Evolutionary conservation across 208 protist genomes (phyloP).

Genomic region (Tetramitus jugosus): DNA sequence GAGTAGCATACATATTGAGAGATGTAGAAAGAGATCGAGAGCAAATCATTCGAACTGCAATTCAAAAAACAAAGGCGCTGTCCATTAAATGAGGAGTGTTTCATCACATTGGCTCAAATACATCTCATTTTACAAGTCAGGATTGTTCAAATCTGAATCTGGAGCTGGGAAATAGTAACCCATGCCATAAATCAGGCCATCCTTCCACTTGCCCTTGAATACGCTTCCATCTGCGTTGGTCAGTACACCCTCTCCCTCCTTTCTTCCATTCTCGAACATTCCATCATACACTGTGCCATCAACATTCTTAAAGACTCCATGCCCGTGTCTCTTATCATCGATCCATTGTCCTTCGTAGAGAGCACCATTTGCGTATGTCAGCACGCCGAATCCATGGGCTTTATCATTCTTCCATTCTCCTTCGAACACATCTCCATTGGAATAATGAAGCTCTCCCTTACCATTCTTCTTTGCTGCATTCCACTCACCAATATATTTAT

Average conservation of each 20-base stretch:
- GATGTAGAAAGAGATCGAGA: too few species aligned
- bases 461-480: background rate
- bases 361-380: slow-evolving; percentile 81
- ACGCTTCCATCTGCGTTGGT: background rate
- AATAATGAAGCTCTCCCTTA: background rate
- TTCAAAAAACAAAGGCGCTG: too few species aligned
- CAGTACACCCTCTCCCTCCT: slow-evolving; percentile 12
- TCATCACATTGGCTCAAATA: too few species aligned
- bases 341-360: slow-evolving; percentile 54
- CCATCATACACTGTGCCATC: background rate
- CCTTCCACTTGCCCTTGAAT: background rate
- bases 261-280: background rate
- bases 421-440: background rate
- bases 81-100: too few species aligned
- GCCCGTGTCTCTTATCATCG: too few species aligned
- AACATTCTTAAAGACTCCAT: background rate
- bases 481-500: slow-evolving; percentile 74
- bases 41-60: too few species aligned
- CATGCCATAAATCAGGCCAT: background rate
- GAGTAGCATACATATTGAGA: too few species aligned
- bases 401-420: slow-evolving; percentile 7
- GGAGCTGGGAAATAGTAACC: background rate
- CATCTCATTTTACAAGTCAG: slow-evolving; percentile 10
- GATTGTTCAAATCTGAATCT: background rate
- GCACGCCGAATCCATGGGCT: slow-evolving; percentile 59